Conservation (phyloP, 1,284 basidiomycete genomes). For the Ceratobasidium sp. region DNA sequence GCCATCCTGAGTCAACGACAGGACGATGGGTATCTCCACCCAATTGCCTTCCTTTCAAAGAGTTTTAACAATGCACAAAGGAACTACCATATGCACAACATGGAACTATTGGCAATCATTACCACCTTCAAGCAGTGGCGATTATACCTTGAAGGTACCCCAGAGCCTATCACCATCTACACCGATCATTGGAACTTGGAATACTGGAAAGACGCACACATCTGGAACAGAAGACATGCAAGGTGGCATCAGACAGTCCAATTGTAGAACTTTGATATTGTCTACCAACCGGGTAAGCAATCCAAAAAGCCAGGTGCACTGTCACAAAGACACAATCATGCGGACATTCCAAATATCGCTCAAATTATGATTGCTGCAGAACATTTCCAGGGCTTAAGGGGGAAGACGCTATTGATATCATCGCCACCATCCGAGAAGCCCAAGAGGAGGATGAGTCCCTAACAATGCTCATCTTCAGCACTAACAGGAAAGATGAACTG, state of each 20-base stretch:
- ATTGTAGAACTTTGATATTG: constrained; percentile 47
- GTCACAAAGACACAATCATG: constrained; percentile 44
- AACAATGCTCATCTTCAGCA: too few species aligned
- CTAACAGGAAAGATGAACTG: too few species aligned
- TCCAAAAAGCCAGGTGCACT: constrained; percentile 48
- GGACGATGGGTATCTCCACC: not conserved
- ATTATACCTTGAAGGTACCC: constrained; percentile 42
- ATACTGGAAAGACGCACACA: too few species aligned
- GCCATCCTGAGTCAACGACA: constrained; percentile 25
- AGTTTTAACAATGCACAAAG: constrained; percentile 47
- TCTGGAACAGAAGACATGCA: too few species aligned
- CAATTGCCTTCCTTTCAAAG: constrained; percentile 14
- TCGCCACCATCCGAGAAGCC: too few species aligned
- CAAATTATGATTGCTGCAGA: too few species aligned
- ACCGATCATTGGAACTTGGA: constrained; percentile 43
- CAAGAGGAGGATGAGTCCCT: too few species aligned
- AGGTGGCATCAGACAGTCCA: too few species aligned
- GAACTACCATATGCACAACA: constrained; percentile 54
- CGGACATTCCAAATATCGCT: too few species aligned
- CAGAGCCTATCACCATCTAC: constrained; percentile 14
- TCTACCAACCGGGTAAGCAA: constrained; percentile 47
- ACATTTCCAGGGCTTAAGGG: too few species aligned
- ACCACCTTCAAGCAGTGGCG: constrained; percentile 27
- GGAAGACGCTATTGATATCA: too few species aligned
- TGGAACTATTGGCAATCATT: constrained; percentile 51